A percentile compares a stretch with the other conserved stretches of the same genome.
Evolutionary conservation across 192 early-diverging fungal species (phyloP).

Genomic region (Backusella tarrabulga): DNA sequence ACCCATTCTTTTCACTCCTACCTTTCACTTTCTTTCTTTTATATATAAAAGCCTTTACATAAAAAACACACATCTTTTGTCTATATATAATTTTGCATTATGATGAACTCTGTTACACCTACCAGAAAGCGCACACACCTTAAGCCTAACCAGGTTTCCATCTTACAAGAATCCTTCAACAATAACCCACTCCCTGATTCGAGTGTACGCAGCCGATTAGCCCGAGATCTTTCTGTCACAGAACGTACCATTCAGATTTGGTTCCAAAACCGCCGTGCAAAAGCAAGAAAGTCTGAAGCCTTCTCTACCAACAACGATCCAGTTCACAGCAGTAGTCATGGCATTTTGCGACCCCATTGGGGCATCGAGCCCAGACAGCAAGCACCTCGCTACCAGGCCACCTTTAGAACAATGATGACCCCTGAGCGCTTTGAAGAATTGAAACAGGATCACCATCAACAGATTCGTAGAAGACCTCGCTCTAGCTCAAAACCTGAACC

Average conservation of each 20-base stretch:
- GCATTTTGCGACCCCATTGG: not conserved
- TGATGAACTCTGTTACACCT: constrained; percentile 5
- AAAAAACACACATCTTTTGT: not conserved
- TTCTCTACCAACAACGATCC: not conserved
- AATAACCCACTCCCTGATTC: constrained; percentile 66
- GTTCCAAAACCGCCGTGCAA: constrained; percentile 84
- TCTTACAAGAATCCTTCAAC: constrained; percentile 66
- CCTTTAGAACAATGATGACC: constrained; percentile 29
- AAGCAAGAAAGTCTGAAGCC: constrained; percentile 60
- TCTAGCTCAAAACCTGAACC: constrained; percentile 23
- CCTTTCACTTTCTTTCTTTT: not conserved
- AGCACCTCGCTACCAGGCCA: constrained; percentile 18
- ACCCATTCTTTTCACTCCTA: not conserved
- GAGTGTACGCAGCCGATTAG: constrained; percentile 57
- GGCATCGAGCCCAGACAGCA: not conserved
- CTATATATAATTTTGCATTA: not conserved
- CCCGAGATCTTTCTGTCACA: constrained; percentile 63
- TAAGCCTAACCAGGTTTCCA: constrained; percentile 56
- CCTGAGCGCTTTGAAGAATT: constrained; percentile 48
- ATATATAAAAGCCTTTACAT: not conserved
- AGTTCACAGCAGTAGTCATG: not conserved
- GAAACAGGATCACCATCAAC: constrained; percentile 19
- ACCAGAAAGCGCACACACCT: constrained; percentile 58
- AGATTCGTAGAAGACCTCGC: constrained; percentile 16
- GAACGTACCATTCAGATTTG: constrained; percentile 77